These are phyloP conservation scores for Penicillium canescens DNA, from an alignment of 495 filamentous ascomycete species.

Conservation along the genomic window DNA sequence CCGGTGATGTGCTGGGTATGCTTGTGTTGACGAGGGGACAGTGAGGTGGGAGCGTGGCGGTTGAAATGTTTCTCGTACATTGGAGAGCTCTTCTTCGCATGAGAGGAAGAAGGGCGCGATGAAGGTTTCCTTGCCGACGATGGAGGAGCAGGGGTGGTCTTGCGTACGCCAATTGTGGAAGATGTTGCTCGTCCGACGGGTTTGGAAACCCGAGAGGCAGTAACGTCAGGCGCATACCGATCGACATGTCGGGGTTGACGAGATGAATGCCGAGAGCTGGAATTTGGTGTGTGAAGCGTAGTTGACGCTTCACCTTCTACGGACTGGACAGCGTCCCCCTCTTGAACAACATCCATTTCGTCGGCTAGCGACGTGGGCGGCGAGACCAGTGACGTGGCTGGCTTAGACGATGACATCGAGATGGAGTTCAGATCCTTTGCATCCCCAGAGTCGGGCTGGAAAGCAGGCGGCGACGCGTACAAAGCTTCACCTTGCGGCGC, in stretches of 20 bases:
- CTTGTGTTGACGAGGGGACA: slow-evolving; percentile 38
- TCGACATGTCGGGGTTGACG: slow-evolving; percentile 50
- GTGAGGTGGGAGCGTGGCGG: slow-evolving; percentile 25
- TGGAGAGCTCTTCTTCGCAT: slow-evolving; percentile 47
- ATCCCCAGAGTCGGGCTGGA: slow-evolving; percentile 36
- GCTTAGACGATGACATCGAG: slow-evolving; percentile 32
- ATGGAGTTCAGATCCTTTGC: slow-evolving; percentile 32
- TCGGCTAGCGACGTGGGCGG: slow-evolving; percentile 53
- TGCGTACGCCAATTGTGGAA: slow-evolving; percentile 18
- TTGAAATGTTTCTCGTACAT: slow-evolving; percentile 36
- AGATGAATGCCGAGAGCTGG: slow-evolving; percentile 51
- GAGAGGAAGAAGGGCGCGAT: slow-evolving; percentile 45
- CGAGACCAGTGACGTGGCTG: slow-evolving; percentile 48
- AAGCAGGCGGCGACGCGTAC: slow-evolving; percentile 42
- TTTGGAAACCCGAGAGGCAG: slow-evolving; percentile 28
- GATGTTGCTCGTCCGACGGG: slow-evolving; percentile 22
- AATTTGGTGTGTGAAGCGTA: slow-evolving; percentile 44
- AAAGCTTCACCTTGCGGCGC: slow-evolving; percentile 22
- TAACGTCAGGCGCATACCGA: slow-evolving; percentile 42
- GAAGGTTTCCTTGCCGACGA: slow-evolving; percentile 36
- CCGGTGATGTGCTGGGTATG: slow-evolving; percentile 25
- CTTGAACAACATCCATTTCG: slow-evolving; percentile 42
- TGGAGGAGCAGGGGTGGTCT: slow-evolving; percentile 33
- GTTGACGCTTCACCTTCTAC: slow-evolving; percentile 37
- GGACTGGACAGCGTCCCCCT: slow-evolving; percentile 30